Evolutionary conservation across 805 yeast species (phyloP).

Genomic region (Zygoascus ofunaensis): DNA sequence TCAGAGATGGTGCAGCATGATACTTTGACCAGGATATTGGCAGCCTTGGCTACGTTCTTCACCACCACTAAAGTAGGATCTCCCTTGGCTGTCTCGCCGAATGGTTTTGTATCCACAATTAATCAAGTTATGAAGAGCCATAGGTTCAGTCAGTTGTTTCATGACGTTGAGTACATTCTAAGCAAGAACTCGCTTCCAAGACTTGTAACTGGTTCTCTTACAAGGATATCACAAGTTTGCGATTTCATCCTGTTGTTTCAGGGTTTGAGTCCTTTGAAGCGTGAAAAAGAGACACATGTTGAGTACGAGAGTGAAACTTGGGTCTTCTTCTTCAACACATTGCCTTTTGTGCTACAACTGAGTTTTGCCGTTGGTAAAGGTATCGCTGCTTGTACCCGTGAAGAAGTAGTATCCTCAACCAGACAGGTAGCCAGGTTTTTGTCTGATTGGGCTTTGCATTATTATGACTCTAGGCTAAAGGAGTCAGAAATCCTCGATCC

Average conservation of each 20-base stretch:
- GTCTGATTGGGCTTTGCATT: conserved; percentile 23
- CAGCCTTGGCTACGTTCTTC: conserved; percentile 53
- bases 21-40: conserved; percentile 51
- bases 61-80: conserved; percentile 43
- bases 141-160: conserved; percentile 68
- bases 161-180: conserved; percentile 69
- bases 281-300: conserved; percentile 75
- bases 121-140: conserved; percentile 52
- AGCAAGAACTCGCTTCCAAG: conserved; percentile 54
- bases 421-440: conserved; percentile 18
- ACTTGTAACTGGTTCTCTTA: conserved; percentile 35
- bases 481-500: conserved; percentile 17
- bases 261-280: conserved; percentile 61
- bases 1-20: conserved; percentile 53
- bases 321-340: conserved; percentile 57
- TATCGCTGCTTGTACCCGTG: conserved; percentile 16
- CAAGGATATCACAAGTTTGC: conserved; percentile 49
- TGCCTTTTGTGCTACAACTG: conserved; percentile 55
- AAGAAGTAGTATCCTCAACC: conserved; percentile 15
- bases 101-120: conserved; percentile 20
- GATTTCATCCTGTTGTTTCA: conserved; percentile 64
- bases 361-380: conserved; percentile 30
- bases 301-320: conserved; percentile 87
- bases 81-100: conserved; percentile 35
- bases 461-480: conserved; percentile 11